Conservation (phyloP, 805 yeast species). For the Starmerella stigmatis region DNA sequence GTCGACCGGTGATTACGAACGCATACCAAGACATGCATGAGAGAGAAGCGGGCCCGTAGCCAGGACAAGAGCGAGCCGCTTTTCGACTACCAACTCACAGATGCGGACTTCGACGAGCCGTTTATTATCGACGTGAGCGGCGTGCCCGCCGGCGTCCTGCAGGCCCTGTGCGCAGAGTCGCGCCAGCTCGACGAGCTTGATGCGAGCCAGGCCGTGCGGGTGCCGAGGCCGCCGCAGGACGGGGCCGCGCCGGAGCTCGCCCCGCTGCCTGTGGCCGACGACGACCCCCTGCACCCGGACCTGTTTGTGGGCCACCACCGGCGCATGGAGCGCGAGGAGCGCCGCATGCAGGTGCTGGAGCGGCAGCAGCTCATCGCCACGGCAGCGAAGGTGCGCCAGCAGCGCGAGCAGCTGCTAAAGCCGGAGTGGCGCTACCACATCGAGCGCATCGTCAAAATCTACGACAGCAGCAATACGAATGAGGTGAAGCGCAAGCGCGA, state of each 20-base stretch:
- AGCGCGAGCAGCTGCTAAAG: slow-evolving; percentile 37
- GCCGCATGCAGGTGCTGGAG: slow-evolving; percentile 47
- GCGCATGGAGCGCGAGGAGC: slow-evolving; percentile 55
- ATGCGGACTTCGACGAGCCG: slow-evolving; percentile 12
- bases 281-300: slow-evolving; percentile 39
- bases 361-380: slow-evolving; percentile 44
- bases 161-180: slow-evolving; percentile 2
- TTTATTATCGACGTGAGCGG: slow-evolving; percentile 8
- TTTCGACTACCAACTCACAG: slow-evolving; percentile 23
- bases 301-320: slow-evolving; percentile 41
- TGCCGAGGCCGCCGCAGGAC: not conserved
- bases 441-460: slow-evolving; percentile 41
- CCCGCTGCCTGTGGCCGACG: not conserved
- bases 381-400: slow-evolving; percentile 39
- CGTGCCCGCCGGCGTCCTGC: slow-evolving; percentile 6
- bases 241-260: not conserved
- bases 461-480: slow-evolving; percentile 37
- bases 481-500: slow-evolving; percentile 46
- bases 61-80: slow-evolving; percentile 20
- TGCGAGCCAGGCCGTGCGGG: no score
- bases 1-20: slow-evolving; percentile 4
- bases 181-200: not conserved
- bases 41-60: slow-evolving; percentile 21
- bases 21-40: slow-evolving; percentile 15
- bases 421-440: slow-evolving; percentile 42